Conservation (phyloP, 257 asterid genomes). For the Gentiana dahurica region DNA sequence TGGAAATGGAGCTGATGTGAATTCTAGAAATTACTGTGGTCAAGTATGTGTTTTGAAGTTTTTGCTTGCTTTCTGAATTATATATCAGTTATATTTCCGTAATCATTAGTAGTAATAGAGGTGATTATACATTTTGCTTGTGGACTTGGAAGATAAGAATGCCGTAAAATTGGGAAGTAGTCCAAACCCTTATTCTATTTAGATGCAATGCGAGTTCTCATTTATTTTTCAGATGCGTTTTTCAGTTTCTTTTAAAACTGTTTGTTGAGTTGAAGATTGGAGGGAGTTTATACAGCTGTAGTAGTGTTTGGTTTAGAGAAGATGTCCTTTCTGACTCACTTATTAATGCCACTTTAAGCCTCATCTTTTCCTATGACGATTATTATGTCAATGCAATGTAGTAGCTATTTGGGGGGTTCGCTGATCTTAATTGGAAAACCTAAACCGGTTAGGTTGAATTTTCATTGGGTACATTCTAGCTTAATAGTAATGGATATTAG, state of each 20-base stretch:
- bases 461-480: no score
- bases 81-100: background rate
- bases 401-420: background rate
- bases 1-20: slow-evolving; percentile 97
- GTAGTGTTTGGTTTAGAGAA: background rate
- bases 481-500: no score
- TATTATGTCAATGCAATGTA: background rate
- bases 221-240: background rate
- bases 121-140: background rate
- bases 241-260: background rate
- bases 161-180: slow-evolving; percentile 98
- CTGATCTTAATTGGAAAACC: no score
- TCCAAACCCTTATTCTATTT: slow-evolving; percentile 90
- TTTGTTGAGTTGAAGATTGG: background rate
- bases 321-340: background rate
- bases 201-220: slow-evolving; percentile 74
- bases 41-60: slow-evolving; percentile 37
- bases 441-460: no score
- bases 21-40: slow-evolving; percentile 82
- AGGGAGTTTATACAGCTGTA: background rate
- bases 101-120: background rate
- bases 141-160: background rate
- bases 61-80: slow-evolving; percentile 1
- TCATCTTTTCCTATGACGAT: no score
- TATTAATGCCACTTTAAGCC: no score